Evolutionary conservation across 192 early-diverging fungal species (phyloP), one percentile per base, ranked within the genome.

Genomic region (Lobosporangium transversale): DNA sequence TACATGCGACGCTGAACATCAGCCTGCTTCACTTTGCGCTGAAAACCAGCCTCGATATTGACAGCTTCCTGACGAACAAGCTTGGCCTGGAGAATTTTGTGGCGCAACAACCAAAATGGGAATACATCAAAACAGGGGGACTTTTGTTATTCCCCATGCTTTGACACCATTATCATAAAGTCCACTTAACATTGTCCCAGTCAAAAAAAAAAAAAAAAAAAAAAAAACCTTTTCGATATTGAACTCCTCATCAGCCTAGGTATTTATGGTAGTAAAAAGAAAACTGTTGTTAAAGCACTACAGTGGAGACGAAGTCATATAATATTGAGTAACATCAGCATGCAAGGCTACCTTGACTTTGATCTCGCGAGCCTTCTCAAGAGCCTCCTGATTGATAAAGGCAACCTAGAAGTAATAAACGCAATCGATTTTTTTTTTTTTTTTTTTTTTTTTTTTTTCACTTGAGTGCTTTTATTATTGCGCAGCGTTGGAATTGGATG

Each of bases 181-280:
- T n/a, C n/a, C n/a, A n/a, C n/a, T n/a, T n/a, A n/a, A n/a, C n/a
- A n/a, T n/a, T n/a, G n/a, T n/a, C n/a, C n/a, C n/a, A n/a, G n/a
- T n/a, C n/a, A n/a, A n/a, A n/a, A n/a, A n/a, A n/a, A n/a, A n/a
- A n/a, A n/a, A n/a, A n/a, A n/a, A n/a, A n/a, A n/a, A n/a, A n/a
- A n/a, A n/a, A n/a, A n/a, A n/a, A 47, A 88, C 88, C 89, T 95
- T 95, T 86, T 99, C 97, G 86, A 99, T 99, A 85, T 99, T 99
- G 89, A 98, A 99, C 74, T 99, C 97, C 68, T 99, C 97, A 81
- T 99, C 96, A 53, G 97, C 97, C 92, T 94, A 68, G 20, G 0
- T 5, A 20, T 12, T 23, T 4, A 42, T 36, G 17, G 21, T 31
- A 42, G 68, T 2, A 29, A 59, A 30, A 26, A 11, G 21, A 43